These are phyloP conservation scores for Lagerstroemia fauriei DNA, from an alignment of 441 rosid genomes.

Conservation along the genomic window DNA sequence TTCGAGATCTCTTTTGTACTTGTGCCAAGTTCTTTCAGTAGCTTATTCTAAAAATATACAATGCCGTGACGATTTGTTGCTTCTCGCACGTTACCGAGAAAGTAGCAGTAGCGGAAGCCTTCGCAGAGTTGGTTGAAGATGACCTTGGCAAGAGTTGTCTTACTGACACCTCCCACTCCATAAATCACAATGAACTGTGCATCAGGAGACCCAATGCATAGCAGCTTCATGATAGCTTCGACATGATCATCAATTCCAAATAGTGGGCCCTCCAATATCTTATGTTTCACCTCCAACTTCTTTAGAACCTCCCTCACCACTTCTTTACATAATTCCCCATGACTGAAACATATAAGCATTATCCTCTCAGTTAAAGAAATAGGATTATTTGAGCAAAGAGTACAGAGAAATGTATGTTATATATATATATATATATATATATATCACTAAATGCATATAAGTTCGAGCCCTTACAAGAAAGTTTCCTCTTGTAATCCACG, in stretches of 20 bases:
- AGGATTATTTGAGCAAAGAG: too few relatives aligned
- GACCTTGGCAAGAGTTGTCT: neutral
- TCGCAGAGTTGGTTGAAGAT: neutral
- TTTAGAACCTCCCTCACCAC: neutral
- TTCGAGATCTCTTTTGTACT: neutral
- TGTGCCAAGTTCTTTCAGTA: neutral
- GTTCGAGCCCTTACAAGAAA: too few relatives aligned
- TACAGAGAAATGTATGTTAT: too few relatives aligned
- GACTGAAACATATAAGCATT: neutral
- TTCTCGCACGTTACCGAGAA: neutral
- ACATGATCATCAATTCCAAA: constrained; percentile 14
- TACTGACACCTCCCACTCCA: constrained; percentile 9
- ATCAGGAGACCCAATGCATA: neutral
- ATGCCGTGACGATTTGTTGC: neutral
- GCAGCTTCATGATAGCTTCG: neutral
- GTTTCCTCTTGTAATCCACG: too few relatives aligned
- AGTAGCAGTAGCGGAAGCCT: neutral
- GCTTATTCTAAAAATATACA: neutral
- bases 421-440: too few relatives aligned
- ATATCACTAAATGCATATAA: too few relatives aligned
- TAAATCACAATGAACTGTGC: neutral
- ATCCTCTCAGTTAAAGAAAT: neutral
- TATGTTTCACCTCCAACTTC: neutral
- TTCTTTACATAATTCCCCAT: neutral
- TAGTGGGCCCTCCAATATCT: neutral